These are phyloP conservation scores for Ambrosiella beaveri DNA, from an alignment of 2,329 filamentous ascomycete species.

Conservation along the genomic window DNA sequence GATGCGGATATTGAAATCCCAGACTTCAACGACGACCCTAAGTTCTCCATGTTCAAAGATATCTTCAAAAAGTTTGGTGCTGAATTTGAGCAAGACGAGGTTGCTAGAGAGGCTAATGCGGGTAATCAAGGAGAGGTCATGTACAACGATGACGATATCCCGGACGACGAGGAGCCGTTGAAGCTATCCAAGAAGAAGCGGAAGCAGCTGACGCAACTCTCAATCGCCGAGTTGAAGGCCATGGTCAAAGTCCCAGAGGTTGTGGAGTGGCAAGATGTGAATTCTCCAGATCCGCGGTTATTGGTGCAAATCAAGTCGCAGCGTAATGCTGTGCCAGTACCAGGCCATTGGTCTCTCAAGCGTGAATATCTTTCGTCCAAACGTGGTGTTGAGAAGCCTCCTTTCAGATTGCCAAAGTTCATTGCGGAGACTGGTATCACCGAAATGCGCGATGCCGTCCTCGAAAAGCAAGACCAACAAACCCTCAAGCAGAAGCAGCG, in stretches of 20 bases:
- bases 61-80: constrained; percentile 68
- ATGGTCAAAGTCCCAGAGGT: constrained; percentile 80
- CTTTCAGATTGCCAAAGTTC: constrained; percentile 85
- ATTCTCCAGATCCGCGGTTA: constrained; percentile 71
- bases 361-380: constrained; percentile 95
- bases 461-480: constrained; percentile 90
- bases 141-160: constrained; percentile 70
- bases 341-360: constrained; percentile 87
- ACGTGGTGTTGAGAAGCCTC: constrained; percentile 85
- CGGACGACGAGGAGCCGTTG: constrained; percentile 56
- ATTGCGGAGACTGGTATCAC: constrained; percentile 95
- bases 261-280: constrained; percentile 94
- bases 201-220: constrained; percentile 80
- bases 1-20: constrained; percentile 23
- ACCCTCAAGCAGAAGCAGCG: constrained; percentile 88
- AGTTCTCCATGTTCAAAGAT: constrained; percentile 68
- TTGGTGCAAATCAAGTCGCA: constrained; percentile 90
- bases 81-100: constrained; percentile 42
- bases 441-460: constrained; percentile 90
- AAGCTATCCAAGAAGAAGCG: constrained; percentile 79
- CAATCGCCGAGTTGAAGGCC: constrained; percentile 88
- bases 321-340: constrained; percentile 88
- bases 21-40: constrained; percentile 44
- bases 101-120: constrained; percentile 45
- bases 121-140: constrained; percentile 73